Percentiles rank a stretch among this genome's conserved stretches.
phyloP scores from a whole-genome alignment of 352 stramenopile genomes.

The Phytophthora melonis region DNA sequence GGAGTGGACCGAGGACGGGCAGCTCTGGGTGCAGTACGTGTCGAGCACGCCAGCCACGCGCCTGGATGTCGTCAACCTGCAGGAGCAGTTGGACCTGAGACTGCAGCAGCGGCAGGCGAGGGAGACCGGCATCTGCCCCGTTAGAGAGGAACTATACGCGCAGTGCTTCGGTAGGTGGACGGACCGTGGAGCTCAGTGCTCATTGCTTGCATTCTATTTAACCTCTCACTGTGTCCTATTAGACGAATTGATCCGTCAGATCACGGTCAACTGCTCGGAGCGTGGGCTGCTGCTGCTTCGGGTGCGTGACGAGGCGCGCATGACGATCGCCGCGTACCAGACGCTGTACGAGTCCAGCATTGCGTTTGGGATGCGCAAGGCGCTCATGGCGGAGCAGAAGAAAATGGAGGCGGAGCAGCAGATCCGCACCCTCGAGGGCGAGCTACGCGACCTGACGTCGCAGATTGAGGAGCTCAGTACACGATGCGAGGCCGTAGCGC shows the following conservation, averaged over 20 bases:
- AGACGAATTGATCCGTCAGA: conserved; percentile 94
- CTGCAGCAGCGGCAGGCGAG: conserved; percentile 92
- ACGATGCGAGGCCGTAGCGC: conserved; percentile 65
- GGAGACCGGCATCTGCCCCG: conserved; percentile 93
- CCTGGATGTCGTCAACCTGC: conserved; percentile 93
- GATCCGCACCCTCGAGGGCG: conserved; percentile 80
- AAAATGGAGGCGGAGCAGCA: conserved; percentile 90
- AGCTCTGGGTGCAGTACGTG: conserved; percentile 95
- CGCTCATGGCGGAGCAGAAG: conserved; percentile 92
- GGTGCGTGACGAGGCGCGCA: conserved; percentile 92
- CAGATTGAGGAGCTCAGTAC: conserved; percentile 83
- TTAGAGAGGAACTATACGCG: conserved; percentile 93
- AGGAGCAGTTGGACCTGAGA: conserved; percentile 91
- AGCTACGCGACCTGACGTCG: conserved; percentile 80
- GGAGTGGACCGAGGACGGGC: conserved; percentile 90
- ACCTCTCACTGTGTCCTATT: not conserved
- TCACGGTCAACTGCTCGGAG: conserved; percentile 95
- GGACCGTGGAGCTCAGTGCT: not conserved
- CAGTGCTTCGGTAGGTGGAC: conserved; percentile 89
- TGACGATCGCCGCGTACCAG: conserved; percentile 71
- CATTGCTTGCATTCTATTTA: not conserved
- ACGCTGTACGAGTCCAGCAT: conserved; percentile 28
- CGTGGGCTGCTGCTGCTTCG: conserved; percentile 90
- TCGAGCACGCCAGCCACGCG: conserved; percentile 91
- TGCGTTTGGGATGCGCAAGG: conserved; percentile 95